Percentiles rank a stretch among this genome's conserved stretches.
These are phyloP conservation scores for Aspergillus uvarum DNA, from an alignment of 2,329 filamentous ascomycete species.

Conservation along the genomic window DNA sequence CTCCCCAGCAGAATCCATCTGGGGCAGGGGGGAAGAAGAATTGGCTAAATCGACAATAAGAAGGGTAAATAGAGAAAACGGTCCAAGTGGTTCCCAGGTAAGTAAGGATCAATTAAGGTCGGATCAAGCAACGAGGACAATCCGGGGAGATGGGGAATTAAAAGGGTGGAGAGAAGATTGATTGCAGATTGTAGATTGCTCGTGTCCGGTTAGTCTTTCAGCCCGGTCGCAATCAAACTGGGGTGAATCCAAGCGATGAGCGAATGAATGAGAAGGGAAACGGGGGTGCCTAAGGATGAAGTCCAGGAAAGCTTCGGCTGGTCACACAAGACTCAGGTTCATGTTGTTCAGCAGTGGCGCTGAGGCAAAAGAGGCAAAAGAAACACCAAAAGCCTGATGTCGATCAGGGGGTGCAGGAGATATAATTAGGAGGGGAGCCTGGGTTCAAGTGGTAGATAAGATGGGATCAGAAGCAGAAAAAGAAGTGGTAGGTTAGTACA, in stretches of 20 bases:
- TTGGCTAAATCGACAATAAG: not conserved
- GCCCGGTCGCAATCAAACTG: not conserved
- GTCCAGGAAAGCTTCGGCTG: not conserved
- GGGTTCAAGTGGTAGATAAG: not conserved
- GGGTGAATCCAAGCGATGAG: not conserved
- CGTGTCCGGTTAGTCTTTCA: not conserved
- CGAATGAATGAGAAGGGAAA: not conserved
- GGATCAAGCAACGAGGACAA: slow-evolving; percentile 2
- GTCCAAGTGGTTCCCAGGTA: not conserved
- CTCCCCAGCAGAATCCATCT: slow-evolving; percentile 14
- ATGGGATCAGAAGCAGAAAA: too few species aligned
- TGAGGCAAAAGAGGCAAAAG: not conserved
- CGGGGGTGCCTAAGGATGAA: slow-evolving; percentile 2
- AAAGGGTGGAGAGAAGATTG: not conserved
- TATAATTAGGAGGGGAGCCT: not conserved
- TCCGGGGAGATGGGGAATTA: slow-evolving; percentile 3
- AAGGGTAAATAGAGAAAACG: not conserved
- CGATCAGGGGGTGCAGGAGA: not conserved
- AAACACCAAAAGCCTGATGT: not conserved
- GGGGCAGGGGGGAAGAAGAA: slow-evolving; percentile 1
- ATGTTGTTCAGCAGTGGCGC: slow-evolving; percentile 1
- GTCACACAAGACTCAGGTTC: slow-evolving; percentile 1
- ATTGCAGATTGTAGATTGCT: not conserved
- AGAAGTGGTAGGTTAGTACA: too few species aligned
- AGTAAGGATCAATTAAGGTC: not conserved